Evolutionary conservation across 805 yeast species (phyloP).

Genomic region (Candida andamanensis): DNA sequence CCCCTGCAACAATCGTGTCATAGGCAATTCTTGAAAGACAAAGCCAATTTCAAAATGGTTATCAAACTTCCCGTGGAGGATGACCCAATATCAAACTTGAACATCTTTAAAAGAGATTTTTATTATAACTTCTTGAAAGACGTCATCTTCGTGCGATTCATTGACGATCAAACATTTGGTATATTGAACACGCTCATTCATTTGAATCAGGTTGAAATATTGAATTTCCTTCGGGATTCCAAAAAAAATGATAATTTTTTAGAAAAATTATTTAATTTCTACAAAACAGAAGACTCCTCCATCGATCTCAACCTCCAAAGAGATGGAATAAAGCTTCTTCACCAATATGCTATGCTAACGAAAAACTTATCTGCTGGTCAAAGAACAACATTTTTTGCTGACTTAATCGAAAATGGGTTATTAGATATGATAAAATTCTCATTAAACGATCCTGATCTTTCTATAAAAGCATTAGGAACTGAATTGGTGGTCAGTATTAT

Average conservation of each 20-base stretch:
- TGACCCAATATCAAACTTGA: slow-evolving; percentile 27
- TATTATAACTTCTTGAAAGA: slow-evolving; percentile 79
- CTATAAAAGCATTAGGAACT: slow-evolving; percentile 64
- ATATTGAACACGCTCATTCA: slow-evolving; percentile 64
- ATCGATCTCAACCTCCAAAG: slow-evolving; percentile 32
- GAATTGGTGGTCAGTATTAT: slow-evolving; percentile 76
- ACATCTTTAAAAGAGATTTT: slow-evolving; percentile 67
- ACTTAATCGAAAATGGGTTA: slow-evolving; percentile 63
- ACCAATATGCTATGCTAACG: slow-evolving; percentile 74
- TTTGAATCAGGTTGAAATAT: slow-evolving; percentile 61
- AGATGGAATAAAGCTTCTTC: slow-evolving; percentile 73
- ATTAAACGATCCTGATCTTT: slow-evolving; percentile 44
- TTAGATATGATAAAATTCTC: slow-evolving; percentile 70
- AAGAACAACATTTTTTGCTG: slow-evolving; percentile 58
- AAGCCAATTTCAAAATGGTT: slow-evolving; percentile 64
- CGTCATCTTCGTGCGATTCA: slow-evolving; percentile 72
- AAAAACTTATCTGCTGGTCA: slow-evolving; percentile 59
- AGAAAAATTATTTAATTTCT: slow-evolving; percentile 54
- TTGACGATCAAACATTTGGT: slow-evolving; percentile 76
- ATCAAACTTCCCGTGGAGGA: slow-evolving; percentile 52
- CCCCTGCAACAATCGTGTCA: slow-evolving; percentile 79
- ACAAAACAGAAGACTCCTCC: slow-evolving; percentile 19
- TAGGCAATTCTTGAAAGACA: slow-evolving; percentile 56
- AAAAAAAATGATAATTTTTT: slow-evolving; percentile 41
- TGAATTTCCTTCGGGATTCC: slow-evolving; percentile 51